A percentile compares a stretch with the other conserved stretches of the same genome.
Evolutionary conservation across 2,329 filamentous ascomycete species (phyloP).

Genomic region (Claviceps purpurea): DNA sequence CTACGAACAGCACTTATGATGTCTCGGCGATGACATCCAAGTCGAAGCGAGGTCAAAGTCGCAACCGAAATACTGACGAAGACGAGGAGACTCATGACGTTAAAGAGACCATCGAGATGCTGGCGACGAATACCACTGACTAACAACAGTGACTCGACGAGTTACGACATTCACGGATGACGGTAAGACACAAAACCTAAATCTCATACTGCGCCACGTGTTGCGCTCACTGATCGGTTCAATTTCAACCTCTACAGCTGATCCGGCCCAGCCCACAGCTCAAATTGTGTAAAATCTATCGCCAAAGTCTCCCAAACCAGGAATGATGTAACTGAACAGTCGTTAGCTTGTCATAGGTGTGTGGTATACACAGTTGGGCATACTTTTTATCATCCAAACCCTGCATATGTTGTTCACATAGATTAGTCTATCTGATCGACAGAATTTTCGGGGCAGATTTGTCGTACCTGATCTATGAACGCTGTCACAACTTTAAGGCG

Average conservation of each 20-base stretch:
- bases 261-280: slow-evolving; percentile 6
- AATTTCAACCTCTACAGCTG: background rate
- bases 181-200: background rate
- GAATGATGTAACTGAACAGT: slow-evolving; percentile 70
- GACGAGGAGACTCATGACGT: slow-evolving; percentile 35
- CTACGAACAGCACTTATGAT: slow-evolving; percentile 15
- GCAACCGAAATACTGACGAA: slow-evolving; percentile 19
- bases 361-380: slow-evolving; percentile 9
- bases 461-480: slow-evolving; percentile 68
- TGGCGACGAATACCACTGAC: slow-evolving; percentile 41
- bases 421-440: background rate
- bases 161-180: background rate
- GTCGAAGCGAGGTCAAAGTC: slow-evolving; percentile 2
- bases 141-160: background rate
- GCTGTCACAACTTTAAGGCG: slow-evolving; percentile 85
- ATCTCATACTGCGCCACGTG: background rate
- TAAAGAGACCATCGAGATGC: slow-evolving; percentile 35
- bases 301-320: slow-evolving; percentile 87
- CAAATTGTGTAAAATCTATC: slow-evolving; percentile 90
- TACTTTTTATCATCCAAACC: slow-evolving; percentile 98
- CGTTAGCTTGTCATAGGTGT: slow-evolving; percentile 20
- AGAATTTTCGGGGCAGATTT: background rate
- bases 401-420: slow-evolving; percentile 16
- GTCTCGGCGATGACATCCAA: slow-evolving; percentile 12
- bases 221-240: background rate